Evolutionary conservation across 805 yeast genomes (phyloP).

Genomic region (Cephaloascus albidus): DNA sequence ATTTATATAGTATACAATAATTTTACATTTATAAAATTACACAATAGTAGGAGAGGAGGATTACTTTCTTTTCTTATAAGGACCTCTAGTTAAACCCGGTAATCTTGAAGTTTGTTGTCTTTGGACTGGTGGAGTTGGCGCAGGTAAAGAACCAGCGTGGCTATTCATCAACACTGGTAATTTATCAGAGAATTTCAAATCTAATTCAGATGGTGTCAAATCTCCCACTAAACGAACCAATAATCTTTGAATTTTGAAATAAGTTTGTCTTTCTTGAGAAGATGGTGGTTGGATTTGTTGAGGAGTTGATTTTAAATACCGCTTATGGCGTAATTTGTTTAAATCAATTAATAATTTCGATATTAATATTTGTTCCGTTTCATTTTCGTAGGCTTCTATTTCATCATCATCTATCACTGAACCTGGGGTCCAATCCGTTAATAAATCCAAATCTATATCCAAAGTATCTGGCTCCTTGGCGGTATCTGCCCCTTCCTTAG

Average conservation of each 20-base stretch:
- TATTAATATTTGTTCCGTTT: constrained; percentile 31
- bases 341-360: constrained; percentile 37
- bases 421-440: constrained; percentile 41
- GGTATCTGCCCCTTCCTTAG: neutral
- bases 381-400: constrained; percentile 32
- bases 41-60: neutral
- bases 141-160: constrained; percentile 75
- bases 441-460: constrained; percentile 23
- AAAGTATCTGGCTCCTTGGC: neutral
- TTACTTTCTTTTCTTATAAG: neutral
- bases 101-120: neutral
- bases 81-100: neutral
- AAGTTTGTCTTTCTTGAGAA: constrained; percentile 29
- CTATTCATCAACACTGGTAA: constrained; percentile 68
- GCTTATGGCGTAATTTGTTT: constrained; percentile 36
- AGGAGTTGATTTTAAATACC: constrained; percentile 18
- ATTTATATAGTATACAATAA: neutral
- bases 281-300: constrained; percentile 25
- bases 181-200: constrained; percentile 13
- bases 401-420: constrained; percentile 43
- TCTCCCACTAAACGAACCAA: constrained; percentile 32
- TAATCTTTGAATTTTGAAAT: constrained; percentile 32
- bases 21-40: neutral
- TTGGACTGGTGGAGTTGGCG: constrained; percentile 24
- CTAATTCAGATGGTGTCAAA: constrained; percentile 3